Evolutionary conservation across 1,284 basidiomycete genomes (phyloP), one percentile per base, ranked within the genome.

Genomic region (Ustilago loliicola): DNA sequence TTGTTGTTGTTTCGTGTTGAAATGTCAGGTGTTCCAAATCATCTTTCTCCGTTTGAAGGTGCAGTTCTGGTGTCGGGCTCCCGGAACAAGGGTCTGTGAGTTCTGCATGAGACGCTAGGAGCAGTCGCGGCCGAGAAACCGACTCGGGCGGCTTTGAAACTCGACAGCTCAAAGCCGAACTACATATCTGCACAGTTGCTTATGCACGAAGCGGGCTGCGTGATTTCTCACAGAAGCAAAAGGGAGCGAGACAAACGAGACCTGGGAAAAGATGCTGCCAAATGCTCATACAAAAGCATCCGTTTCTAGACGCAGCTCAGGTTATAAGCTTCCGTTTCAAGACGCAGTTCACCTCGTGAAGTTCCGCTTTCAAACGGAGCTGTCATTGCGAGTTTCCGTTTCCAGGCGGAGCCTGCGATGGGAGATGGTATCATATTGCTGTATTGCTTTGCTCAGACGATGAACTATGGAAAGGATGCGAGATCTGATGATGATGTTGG

Each of bases 1-100:
- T n/a, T n/a, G n/a, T n/a, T n/a, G n/a, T n/a, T 54, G 52, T 30
- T 34, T 19, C 30, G 51, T 54, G 27, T 51, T 17, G 50, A 30
- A 52, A 32, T 52, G 50, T 52, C 45, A 47, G 7, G 6, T 38
- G 7, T 38, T 38, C 36, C 36, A 38, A 38, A 8, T 15, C 36
- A 38, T 38, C 13, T 8, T 38, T 38, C 36, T 38, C 13, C 32
- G 32, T 7, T 38, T 38, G 8, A 38, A 15, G 36, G 36, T 15
- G 36, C 7, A 38, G 15, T 48, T 25, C 25, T 27, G 45, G 45
- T 52, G 45, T 47, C 23, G 21, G 7, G 7, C n/a, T 21, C 4
- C 7, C 21, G 45, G n/a, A 23, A 17, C n/a, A 17, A n/a, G n/a
- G 45, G 45, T 21, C 11, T 47, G 45, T 47, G 45, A 6, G 40